phyloP scores from a whole-genome alignment of 129 eudicot species.

The Artemisia annua region DNA sequence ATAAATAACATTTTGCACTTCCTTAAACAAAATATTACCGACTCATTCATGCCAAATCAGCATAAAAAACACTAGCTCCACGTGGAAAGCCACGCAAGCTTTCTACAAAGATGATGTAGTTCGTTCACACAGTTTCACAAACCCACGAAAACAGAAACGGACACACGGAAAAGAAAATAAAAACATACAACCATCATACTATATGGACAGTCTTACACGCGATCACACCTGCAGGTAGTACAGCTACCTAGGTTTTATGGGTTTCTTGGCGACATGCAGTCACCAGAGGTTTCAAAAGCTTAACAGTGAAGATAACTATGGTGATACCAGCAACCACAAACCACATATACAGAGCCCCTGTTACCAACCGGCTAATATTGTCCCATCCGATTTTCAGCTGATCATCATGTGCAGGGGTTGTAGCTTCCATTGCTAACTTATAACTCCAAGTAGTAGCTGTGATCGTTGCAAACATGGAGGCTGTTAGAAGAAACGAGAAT shows the following conservation, averaged over 20 bases:
- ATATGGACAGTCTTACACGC: not conserved
- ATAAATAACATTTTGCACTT: not conserved
- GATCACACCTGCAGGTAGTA: not conserved
- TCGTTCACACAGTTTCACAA: not conserved
- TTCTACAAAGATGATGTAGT: not conserved
- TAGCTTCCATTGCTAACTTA: conserved; percentile 25
- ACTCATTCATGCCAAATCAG: not conserved
- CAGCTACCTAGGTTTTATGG: not conserved
- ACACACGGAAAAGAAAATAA: not conserved
- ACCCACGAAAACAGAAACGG: not conserved
- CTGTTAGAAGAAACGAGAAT: conserved; percentile 28
- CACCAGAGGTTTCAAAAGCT: not conserved
- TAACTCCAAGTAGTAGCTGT: conserved; percentile 33
- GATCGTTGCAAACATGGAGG: conserved; percentile 32
- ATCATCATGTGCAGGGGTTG: conserved; percentile 27
- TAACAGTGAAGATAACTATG: not conserved
- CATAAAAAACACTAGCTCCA: not conserved
- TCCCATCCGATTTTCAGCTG: not conserved
- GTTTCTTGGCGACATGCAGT: not conserved
- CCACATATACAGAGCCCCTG: conserved; percentile 15
- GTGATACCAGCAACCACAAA: conserved; percentile 18
- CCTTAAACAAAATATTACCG: no score
- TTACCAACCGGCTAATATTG: conserved; percentile 23
- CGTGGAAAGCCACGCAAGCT: not conserved
- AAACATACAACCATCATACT: no score